These are phyloP conservation scores for Exophiala dermatitidis DNA, from an alignment of 2,329 filamentous ascomycete species.

Conservation along the genomic window DNA sequence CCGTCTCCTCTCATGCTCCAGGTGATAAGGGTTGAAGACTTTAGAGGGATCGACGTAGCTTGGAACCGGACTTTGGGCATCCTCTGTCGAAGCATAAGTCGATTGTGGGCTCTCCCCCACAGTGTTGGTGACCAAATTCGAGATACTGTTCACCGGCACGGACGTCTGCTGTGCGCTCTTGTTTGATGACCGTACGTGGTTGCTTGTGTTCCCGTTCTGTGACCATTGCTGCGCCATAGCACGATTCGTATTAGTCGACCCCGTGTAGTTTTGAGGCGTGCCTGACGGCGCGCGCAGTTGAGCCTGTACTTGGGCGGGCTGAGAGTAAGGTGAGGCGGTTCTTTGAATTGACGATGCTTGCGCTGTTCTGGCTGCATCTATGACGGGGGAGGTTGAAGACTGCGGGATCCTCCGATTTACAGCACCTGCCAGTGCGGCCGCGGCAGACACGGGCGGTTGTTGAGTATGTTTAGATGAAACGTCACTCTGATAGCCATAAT, in stretches of 20 bases:
- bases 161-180: neutral
- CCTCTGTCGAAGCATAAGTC: constrained; percentile 5
- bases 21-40: constrained; percentile 48
- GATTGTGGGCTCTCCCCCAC: constrained; percentile 7
- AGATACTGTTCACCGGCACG: constrained; percentile 17
- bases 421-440: constrained; percentile 20
- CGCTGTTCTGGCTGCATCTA: constrained; percentile 1
- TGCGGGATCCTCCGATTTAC: constrained; percentile 18
- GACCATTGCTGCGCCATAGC: constrained; percentile 2
- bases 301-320: neutral
- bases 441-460: constrained; percentile 12
- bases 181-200: constrained; percentile 2
- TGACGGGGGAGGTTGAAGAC: constrained; percentile 10
- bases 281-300: constrained; percentile 3
- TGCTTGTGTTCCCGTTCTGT: neutral
- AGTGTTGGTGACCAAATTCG: constrained; percentile 17
- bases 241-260: neutral
- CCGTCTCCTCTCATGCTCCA: constrained; percentile 40
- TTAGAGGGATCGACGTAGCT: constrained; percentile 48
- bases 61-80: constrained; percentile 28
- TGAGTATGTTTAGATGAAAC: constrained; percentile 10
- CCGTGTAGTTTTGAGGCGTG: neutral
- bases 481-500: constrained; percentile 7
- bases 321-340: constrained; percentile 18
- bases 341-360: neutral